phyloP scores from a whole-genome alignment of 2,329 filamentous ascomycete genomes.

The Tricladium varicosporioides region DNA sequence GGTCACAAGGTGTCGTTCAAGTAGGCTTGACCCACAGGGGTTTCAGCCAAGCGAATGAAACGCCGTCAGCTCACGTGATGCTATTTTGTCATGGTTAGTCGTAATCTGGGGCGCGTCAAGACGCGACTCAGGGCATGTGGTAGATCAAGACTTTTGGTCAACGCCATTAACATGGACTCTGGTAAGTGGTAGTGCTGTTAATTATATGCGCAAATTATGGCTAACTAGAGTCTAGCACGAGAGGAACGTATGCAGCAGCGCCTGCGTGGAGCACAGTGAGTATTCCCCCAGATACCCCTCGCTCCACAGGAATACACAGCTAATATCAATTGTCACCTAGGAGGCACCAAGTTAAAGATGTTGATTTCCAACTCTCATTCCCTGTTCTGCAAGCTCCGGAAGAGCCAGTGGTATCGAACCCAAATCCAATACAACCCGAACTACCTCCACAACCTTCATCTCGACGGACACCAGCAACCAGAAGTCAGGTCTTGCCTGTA shows the following conservation, averaged over 20 bases:
- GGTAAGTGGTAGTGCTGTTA: slow-evolving; percentile 8
- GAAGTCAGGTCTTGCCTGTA: slow-evolving; percentile 5
- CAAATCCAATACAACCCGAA: slow-evolving; percentile 17
- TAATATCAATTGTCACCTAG: slow-evolving; percentile 38
- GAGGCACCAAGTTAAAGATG: slow-evolving; percentile 54
- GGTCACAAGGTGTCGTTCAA: slow-evolving; percentile 5
- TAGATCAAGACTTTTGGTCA: neutral
- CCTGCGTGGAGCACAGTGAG: slow-evolving; percentile 63
- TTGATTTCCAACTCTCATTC: slow-evolving; percentile 56
- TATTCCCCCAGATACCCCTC: slow-evolving; percentile 3
- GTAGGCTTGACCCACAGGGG: neutral
- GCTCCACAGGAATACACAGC: slow-evolving; percentile 1
- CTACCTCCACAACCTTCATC: slow-evolving; percentile 16
- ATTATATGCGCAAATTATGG: neutral
- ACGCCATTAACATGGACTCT: slow-evolving; percentile 14
- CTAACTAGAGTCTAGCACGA: slow-evolving; percentile 41
- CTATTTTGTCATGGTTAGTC: neutral
- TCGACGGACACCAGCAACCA: slow-evolving; percentile 19
- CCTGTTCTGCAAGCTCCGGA: slow-evolving; percentile 33
- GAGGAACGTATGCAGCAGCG: slow-evolving; percentile 63
- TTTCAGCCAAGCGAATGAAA: slow-evolving; percentile 4
- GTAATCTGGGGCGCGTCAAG: neutral
- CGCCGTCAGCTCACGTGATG: neutral
- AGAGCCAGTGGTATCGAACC: slow-evolving; percentile 7
- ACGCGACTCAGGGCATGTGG: neutral